Base-by-base conservation (phyloP, 2,329 filamentous ascomycete genomes). In the Aspergillus spinulosporus region DNA sequence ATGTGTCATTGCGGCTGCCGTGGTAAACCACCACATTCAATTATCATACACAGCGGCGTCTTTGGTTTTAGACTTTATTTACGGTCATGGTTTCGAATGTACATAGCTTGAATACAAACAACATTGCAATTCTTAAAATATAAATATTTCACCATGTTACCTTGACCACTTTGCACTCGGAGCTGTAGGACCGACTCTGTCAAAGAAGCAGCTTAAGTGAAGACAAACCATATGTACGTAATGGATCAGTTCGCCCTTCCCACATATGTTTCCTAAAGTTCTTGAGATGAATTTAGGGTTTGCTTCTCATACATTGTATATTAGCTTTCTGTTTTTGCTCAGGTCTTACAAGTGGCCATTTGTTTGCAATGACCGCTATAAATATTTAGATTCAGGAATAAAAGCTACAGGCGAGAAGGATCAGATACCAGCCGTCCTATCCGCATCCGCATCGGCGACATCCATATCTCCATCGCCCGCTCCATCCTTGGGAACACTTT, bases 381-480 rank as follows among this genome's bases (percentile, higher is more conserved):
- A 32, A 47, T 56, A 58, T 32, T 29, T 52, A 8, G 44, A 45
- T 31, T 8, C 34, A 36, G 21, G 21, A 21, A 21, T 29, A 49
- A 40, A 49, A 31, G 31, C 14, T 49, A 51, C 29, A 44, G 15
- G 14, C n/a, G 14, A 32, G 34, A 29, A 31, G 28, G 12, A 40
- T 32, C 31, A 21, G 36, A 62, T 50, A 15, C 62, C 49, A 31
- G 36, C 44, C 12, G 50, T 37, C 26, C 47, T 59, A 56, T 64
- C 64, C 11, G 55, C 69, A 59, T 64, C 63, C 5, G 54, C 69
- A 60, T 71, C 70, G 8, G 66, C 65, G 59, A 72, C 49, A 56
- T 70, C 66, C 56, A 69, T 54, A 56, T 73, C 71, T 6, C 62
- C 68, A 62, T 70, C 68, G 31, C 56, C 65, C 39, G 53, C 56